Evolutionary conservation across 1,139 yeast genomes (phyloP).

Genomic region (Ogataea hybrid): DNA sequence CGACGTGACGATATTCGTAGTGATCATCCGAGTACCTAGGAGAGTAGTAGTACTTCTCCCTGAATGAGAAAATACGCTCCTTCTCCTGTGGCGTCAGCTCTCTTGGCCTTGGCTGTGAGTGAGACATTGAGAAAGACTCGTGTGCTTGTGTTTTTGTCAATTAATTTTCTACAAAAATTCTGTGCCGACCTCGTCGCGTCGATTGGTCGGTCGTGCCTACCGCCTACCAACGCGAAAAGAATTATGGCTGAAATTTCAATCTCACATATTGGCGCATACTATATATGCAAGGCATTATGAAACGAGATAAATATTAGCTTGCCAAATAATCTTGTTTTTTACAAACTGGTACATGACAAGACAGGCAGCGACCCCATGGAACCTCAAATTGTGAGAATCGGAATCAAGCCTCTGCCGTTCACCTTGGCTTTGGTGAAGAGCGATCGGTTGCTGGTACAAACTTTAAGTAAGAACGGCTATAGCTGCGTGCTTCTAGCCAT

Average conservation of each 20-base stretch:
- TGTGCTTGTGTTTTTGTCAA: slow-evolving; percentile 5
- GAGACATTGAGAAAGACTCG: slow-evolving; percentile 13
- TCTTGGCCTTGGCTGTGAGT: slow-evolving; percentile 55
- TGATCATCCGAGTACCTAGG: slow-evolving; percentile 87
- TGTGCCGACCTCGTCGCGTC: slow-evolving; percentile 1
- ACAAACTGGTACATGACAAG: not conserved
- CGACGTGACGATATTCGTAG: slow-evolving; percentile 91
- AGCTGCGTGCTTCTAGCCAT: slow-evolving; percentile 41
- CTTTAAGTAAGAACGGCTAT: slow-evolving; percentile 28
- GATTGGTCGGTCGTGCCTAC: slow-evolving; percentile 10
- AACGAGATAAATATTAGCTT: slow-evolving; percentile 5
- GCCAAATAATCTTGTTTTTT: slow-evolving; percentile 1
- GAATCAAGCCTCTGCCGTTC: slow-evolving; percentile 30
- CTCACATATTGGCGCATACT: not conserved
- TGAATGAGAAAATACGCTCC: slow-evolving; percentile 84
- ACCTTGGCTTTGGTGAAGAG: slow-evolving; percentile 27
- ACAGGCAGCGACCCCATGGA: slow-evolving; percentile 2
- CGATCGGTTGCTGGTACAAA: slow-evolving; percentile 22
- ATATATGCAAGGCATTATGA: slow-evolving; percentile 5
- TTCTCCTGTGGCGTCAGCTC: slow-evolving; percentile 81
- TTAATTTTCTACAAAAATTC: slow-evolving; percentile 3
- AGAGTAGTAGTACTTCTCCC: slow-evolving; percentile 92
- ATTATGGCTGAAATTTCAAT: slow-evolving; percentile 7
- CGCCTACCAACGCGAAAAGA: slow-evolving; percentile 4
- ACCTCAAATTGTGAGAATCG: slow-evolving; percentile 18